Conservation (phyloP, 495 filamentous ascomycete species). For the Podospora pseudoanserina region DNA sequence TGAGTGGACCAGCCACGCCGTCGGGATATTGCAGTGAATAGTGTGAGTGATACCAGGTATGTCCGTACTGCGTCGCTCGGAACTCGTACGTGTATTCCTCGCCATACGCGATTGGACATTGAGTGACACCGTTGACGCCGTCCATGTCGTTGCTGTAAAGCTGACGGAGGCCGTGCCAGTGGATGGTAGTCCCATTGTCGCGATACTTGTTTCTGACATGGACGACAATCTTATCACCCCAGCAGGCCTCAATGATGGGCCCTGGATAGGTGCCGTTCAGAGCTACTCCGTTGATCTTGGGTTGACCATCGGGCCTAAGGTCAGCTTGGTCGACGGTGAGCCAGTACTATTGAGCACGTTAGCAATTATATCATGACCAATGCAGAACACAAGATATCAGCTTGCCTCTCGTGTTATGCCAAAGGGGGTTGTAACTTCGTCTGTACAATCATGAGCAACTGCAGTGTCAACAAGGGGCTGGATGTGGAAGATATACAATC, state of each 20-base stretch:
- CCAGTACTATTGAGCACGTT: neutral
- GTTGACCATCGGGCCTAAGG: slow-evolving; percentile 14
- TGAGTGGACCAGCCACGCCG: slow-evolving; percentile 48
- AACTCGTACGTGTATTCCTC: slow-evolving; percentile 50
- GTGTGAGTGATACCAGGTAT: slow-evolving; percentile 57
- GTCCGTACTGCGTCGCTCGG: slow-evolving; percentile 52
- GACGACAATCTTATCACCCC: slow-evolving; percentile 59
- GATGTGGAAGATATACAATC: neutral
- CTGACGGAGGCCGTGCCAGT: slow-evolving; percentile 38
- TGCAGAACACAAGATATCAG: neutral
- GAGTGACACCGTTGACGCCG: slow-evolving; percentile 43
- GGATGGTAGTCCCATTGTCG: slow-evolving; percentile 38
- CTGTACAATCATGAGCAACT: neutral
- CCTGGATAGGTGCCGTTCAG: slow-evolving; percentile 39
- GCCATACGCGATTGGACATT: slow-evolving; percentile 51
- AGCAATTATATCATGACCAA: neutral
- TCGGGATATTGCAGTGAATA: slow-evolving; percentile 50
- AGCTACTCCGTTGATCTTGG: slow-evolving; percentile 9
- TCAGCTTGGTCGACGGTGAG: neutral
- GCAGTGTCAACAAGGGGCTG: neutral
- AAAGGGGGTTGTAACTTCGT: neutral
- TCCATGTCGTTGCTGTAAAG: slow-evolving; percentile 39
- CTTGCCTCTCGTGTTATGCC: neutral
- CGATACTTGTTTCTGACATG: slow-evolving; percentile 36
- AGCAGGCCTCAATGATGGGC: slow-evolving; percentile 55